Conservation (phyloP, 345 rosid species). For the Turritis glabra region DNA sequence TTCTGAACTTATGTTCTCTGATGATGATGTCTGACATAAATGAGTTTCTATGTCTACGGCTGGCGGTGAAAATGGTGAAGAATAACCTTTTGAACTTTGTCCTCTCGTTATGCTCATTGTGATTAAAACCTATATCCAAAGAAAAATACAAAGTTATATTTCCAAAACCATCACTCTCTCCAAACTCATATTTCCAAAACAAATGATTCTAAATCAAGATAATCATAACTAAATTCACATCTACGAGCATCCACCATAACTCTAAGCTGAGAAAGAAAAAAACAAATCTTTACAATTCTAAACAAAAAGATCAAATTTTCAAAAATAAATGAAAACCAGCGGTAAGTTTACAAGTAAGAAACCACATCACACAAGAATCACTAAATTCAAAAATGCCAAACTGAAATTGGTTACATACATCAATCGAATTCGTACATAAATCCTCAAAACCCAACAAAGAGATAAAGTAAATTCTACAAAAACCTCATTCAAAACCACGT, state of each 20-base stretch:
- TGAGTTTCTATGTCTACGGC: no score
- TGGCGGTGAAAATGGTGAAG: no score
- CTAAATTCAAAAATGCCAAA: background rate
- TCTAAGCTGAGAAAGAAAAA: background rate
- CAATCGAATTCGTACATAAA: background rate
- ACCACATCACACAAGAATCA: constrained; percentile 15
- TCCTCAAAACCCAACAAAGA: background rate
- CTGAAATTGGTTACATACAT: background rate
- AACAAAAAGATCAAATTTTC: background rate
- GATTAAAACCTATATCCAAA: no score
- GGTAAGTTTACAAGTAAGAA: constrained; percentile 6
- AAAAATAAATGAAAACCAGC: background rate
- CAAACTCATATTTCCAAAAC: background rate
- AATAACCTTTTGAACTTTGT: no score
- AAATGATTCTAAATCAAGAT: background rate
- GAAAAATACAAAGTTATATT: no score
- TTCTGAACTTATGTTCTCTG: no score
- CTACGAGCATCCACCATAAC: constrained; percentile 1
- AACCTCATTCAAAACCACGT: constrained; percentile 57
- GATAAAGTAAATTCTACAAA: background rate
- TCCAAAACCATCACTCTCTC: no score
- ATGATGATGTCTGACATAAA: no score
- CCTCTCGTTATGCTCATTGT: no score
- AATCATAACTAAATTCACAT: background rate
- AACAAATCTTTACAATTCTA: background rate